A percentile compares a stretch with the other conserved stretches of the same genome.
Evolutionary conservation across 306 rosid species (phyloP).

Genomic region (Quercus variabilis): DNA sequence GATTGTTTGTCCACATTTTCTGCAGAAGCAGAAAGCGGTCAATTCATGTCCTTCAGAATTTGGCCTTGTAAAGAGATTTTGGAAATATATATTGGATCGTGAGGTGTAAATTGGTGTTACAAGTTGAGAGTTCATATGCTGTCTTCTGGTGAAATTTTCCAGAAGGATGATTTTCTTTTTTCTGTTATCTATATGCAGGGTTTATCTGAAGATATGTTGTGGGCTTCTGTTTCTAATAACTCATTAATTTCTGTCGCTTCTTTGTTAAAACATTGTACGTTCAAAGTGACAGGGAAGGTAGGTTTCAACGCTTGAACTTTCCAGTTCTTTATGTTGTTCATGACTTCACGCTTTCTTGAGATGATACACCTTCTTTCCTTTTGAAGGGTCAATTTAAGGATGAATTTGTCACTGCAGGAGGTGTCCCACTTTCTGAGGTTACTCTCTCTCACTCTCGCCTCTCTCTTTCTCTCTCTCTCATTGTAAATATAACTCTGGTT

Average conservation of each 20-base stretch:
- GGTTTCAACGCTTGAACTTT: neutral
- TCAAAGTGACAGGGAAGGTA: constrained; percentile 75
- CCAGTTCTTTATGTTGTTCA: neutral
- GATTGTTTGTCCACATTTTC: constrained; percentile 24
- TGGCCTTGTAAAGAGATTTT: constrained; percentile 83
- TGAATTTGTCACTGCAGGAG: constrained; percentile 97
- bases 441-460: constrained; percentile 19
- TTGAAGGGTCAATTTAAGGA: constrained; percentile 89
- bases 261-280: constrained; percentile 62
- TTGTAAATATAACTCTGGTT: constrained; percentile 12
- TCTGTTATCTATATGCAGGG: constrained; percentile 41
- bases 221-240: constrained; percentile 84
- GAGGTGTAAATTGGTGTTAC: constrained; percentile 43
- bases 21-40: constrained; percentile 83
- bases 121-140: neutral
- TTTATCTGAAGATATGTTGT: constrained; percentile 61
- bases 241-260: constrained; percentile 64
- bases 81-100: constrained; percentile 73
- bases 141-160: neutral
- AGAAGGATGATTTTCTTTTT: neutral
- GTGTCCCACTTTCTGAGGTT: constrained; percentile 92
- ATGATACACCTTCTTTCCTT: constrained; percentile 13
- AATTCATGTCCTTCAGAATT: constrained; percentile 77
- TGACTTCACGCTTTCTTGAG: neutral
- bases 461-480: neutral